These are phyloP conservation scores for Puccinia novopanici DNA, from an alignment of 1,284 basidiomycete genomes.

Conservation along the genomic window DNA sequence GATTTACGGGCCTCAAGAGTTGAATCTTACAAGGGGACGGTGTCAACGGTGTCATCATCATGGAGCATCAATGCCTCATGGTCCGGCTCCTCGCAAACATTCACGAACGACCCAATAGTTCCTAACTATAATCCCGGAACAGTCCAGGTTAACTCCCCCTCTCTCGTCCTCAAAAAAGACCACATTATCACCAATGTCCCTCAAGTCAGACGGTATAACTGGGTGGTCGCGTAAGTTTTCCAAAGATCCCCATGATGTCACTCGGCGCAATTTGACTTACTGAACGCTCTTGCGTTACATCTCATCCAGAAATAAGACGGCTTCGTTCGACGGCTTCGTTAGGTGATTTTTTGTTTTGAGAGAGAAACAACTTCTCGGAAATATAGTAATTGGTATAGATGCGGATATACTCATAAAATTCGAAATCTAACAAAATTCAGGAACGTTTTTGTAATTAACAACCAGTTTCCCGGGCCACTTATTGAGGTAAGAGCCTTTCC, in stretches of 20 bases:
- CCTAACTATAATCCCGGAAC: background rate
- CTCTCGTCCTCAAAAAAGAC: constrained; percentile 9
- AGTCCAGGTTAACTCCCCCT: constrained; percentile 10
- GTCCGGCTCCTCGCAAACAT: background rate
- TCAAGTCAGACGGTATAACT: constrained; percentile 11
- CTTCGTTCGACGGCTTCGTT: background rate
- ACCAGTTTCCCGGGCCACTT: constrained; percentile 63
- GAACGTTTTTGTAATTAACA: constrained; percentile 63
- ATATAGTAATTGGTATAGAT: background rate
- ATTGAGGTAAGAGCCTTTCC: constrained; percentile 65
- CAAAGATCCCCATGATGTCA: background rate
- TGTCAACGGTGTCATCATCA: no score
- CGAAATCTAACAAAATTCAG: background rate
- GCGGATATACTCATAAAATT: background rate
- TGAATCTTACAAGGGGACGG: background rate
- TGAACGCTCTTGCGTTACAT: no score
- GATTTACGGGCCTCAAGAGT: constrained; percentile 8
- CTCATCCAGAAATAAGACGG: constrained; percentile 5
- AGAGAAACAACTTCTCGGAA: background rate
- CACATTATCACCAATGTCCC: background rate
- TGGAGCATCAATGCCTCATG: background rate
- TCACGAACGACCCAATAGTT: background rate
- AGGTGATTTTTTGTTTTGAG: background rate
- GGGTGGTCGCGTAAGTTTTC: background rate
- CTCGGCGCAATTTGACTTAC: background rate